A percentile compares a stretch with the other conserved stretches of the same genome.
phyloP scores from a whole-genome alignment of 164 flowering plant species.

The Vitis rupestris region DNA sequence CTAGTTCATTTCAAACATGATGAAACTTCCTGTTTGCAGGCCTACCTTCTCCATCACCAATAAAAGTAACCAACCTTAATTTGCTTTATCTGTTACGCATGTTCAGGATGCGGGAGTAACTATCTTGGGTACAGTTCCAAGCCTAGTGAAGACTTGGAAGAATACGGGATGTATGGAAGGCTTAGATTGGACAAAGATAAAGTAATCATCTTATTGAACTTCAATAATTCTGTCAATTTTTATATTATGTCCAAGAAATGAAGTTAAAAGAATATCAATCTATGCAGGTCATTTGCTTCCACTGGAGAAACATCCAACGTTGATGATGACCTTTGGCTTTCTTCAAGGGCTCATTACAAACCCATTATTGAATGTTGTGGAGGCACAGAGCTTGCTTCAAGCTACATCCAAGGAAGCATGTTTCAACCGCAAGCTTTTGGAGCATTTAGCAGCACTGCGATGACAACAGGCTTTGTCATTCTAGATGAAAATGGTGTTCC shows the following conservation, averaged over 20 bases:
- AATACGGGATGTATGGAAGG: constrained; percentile 77
- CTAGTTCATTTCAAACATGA: too few relatives aligned
- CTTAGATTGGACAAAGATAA: constrained; percentile 85
- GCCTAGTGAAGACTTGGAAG: constrained; percentile 91
- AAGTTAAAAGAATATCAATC: background rate
- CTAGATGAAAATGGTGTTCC: constrained; percentile 77
- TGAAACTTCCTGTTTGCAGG: too few relatives aligned
- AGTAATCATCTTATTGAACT: constrained; percentile 30
- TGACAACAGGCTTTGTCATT: constrained; percentile 80
- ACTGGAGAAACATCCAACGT: constrained; percentile 89
- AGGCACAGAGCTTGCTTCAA: constrained; percentile 85
- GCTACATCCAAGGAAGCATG: constrained; percentile 62
- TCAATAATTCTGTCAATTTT: background rate
- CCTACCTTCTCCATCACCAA: too few relatives aligned
- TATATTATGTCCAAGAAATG: background rate
- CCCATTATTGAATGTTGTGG: constrained; percentile 93
- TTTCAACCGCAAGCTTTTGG: constrained; percentile 95
- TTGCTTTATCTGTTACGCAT: constrained; percentile 1
- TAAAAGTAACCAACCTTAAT: background rate
- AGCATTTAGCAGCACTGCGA: constrained; percentile 74
- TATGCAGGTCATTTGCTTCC: constrained; percentile 64
- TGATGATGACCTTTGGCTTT: constrained; percentile 97
- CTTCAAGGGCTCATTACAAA: constrained; percentile 73
- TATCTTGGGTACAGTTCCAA: constrained; percentile 87
- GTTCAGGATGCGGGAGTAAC: constrained; percentile 92